Evolutionary conservation across 306 rosid species (phyloP).

Genomic region (Astragalus membranaceus): DNA sequence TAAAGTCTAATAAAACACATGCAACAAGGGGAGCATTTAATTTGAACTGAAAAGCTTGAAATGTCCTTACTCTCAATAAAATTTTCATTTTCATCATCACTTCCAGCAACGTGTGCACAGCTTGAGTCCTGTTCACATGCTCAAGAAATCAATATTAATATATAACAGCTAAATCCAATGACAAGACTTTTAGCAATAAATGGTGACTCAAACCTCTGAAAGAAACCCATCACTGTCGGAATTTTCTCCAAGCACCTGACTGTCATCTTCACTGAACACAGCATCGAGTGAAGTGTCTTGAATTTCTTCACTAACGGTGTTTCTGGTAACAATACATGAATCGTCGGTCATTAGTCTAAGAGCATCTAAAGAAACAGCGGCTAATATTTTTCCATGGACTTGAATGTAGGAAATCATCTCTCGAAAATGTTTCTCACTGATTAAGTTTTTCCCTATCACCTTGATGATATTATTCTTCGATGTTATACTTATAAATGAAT

Average conservation of each 20-base stretch:
- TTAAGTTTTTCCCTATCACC: not conserved
- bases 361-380: not conserved
- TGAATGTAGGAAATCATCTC: constrained; percentile 1
- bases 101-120: constrained; percentile 17
- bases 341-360: not conserved
- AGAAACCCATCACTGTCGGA: constrained; percentile 83
- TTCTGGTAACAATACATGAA: constrained; percentile 27
- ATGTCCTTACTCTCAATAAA: constrained; percentile 38
- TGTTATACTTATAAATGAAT: not conserved
- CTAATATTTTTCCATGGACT: not conserved
- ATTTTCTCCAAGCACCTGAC: constrained; percentile 43
- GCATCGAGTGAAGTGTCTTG: constrained; percentile 44
- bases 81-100: constrained; percentile 33
- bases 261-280: constrained; percentile 55
- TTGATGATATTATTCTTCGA: not conserved
- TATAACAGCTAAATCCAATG: not conserved
- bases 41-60: constrained; percentile 12
- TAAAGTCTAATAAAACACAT: too few species aligned
- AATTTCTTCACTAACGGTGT: constrained; percentile 30
- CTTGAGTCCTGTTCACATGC: constrained; percentile 47
- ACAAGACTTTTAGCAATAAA: not conserved
- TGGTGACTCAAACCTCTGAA: constrained; percentile 61
- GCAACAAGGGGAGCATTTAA: not conserved
- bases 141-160: constrained; percentile 18
- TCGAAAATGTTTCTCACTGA: not conserved